Percentiles rank a stretch among this genome's conserved stretches.
These are phyloP conservation scores for Gonapodya sp. DNA, from an alignment of 192 early-diverging fungal species.

Conservation along the genomic window DNA sequence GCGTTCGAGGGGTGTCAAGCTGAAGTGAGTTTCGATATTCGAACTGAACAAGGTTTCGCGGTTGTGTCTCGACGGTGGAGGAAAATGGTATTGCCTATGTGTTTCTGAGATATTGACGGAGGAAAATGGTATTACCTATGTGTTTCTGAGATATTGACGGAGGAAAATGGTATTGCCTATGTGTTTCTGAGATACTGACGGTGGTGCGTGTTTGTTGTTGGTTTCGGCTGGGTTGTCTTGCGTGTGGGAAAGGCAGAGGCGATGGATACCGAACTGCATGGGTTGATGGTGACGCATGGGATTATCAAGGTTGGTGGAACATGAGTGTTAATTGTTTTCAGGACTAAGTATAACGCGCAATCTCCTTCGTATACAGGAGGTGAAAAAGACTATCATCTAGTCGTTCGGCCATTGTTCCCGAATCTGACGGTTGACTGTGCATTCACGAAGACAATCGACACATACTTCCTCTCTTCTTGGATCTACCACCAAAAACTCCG, in stretches of 20 bases:
- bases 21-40: constrained; percentile 28
- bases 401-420: background rate
- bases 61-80: background rate
- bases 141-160: background rate
- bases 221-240: too few species aligned
- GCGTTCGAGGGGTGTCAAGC: constrained; percentile 51
- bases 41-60: too few species aligned
- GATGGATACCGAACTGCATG: constrained; percentile 21
- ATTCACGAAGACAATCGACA: constrained; percentile 7
- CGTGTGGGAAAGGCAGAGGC: constrained; percentile 26
- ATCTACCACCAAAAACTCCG: constrained; percentile 47
- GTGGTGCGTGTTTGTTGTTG: background rate
- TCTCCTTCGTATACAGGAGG: background rate
- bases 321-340: background rate
- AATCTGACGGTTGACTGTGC: background rate
- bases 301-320: background rate
- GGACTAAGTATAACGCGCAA: too few species aligned
- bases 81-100: background rate
- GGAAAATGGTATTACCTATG: background rate
- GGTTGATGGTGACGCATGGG: constrained; percentile 14
- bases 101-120: background rate
- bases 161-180: background rate
- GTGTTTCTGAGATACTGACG: background rate
- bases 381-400: too few species aligned
- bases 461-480: constrained; percentile 56